Percentiles rank a stretch among this genome's conserved stretches.
These are phyloP conservation scores for Pythium apleroticum DNA, from an alignment of 352 stramenopile species.

Conservation along the genomic window DNA sequence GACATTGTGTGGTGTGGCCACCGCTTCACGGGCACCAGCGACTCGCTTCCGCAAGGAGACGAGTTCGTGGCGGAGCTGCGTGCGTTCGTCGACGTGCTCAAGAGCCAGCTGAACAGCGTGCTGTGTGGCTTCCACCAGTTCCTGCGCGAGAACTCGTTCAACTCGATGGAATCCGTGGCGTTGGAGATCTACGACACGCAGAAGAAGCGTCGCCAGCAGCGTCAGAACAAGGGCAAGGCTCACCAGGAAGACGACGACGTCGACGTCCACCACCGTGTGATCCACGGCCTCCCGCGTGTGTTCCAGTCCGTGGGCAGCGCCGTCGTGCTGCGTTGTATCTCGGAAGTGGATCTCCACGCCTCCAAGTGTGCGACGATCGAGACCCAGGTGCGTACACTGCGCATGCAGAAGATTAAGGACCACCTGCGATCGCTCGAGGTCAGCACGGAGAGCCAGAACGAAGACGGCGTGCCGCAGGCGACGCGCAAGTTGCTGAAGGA, in stretches of 20 bases:
- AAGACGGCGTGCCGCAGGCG: background rate
- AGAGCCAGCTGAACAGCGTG: constrained; percentile 65
- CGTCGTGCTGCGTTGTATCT: constrained; percentile 23
- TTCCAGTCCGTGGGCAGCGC: constrained; percentile 30
- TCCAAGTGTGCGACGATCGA: constrained; percentile 35
- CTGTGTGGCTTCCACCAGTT: constrained; percentile 78
- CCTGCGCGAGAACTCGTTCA: constrained; percentile 79
- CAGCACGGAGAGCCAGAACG: background rate
- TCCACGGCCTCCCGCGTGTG: constrained; percentile 29
- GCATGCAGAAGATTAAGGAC: constrained; percentile 36
- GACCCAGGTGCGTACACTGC: constrained; percentile 25
- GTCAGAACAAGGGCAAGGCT: constrained; percentile 3
- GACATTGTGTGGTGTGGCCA: constrained; percentile 87
- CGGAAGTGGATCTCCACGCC: constrained; percentile 28
- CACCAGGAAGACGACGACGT: constrained; percentile 24
- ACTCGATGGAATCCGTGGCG: constrained; percentile 68
- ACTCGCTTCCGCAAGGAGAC: constrained; percentile 15
- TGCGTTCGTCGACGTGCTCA: constrained; percentile 48
- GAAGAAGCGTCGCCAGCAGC: constrained; percentile 47
- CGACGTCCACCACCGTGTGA: constrained; percentile 20
- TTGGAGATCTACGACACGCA: constrained; percentile 75
- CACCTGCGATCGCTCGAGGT: constrained; percentile 20
- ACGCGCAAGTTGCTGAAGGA: constrained; percentile 16
- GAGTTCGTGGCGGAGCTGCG: constrained; percentile 36
- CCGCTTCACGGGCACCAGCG: constrained; percentile 14